phyloP scores from a whole-genome alignment of 805 yeast genomes.

The Schwanniomyces pseudopolymorphus region DNA sequence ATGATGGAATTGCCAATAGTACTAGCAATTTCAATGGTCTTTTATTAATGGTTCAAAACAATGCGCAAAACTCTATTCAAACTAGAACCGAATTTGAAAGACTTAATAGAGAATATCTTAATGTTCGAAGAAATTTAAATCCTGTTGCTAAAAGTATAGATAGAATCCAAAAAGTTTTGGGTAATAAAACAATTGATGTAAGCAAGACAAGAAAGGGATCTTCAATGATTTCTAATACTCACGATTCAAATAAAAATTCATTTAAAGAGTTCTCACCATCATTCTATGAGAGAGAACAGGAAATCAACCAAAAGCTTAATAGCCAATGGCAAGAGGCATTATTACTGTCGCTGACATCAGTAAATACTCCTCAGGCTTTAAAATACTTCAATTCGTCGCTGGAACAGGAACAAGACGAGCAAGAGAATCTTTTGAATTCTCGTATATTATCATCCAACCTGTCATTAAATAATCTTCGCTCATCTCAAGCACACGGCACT shows the following conservation, averaged over 20 bases:
- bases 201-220: conserved; percentile 16
- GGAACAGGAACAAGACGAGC: conserved; percentile 6
- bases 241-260: conserved; percentile 23
- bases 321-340: conserved; percentile 43
- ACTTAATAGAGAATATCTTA: conserved; percentile 69
- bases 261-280: conserved; percentile 34
- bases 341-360: conserved; percentile 15
- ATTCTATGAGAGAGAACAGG: conserved; percentile 31
- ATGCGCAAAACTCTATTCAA: conserved; percentile 50
- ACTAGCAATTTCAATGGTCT: conserved; percentile 27
- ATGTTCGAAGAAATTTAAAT: conserved; percentile 65
- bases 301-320: conserved; percentile 22
- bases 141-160: conserved; percentile 67
- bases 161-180: conserved; percentile 38
- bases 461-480: conserved; percentile 11
- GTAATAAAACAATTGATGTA: conserved; percentile 20
- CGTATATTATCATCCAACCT: conserved; percentile 19
- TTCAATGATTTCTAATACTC: conserved; percentile 4
- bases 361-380: conserved; percentile 4
- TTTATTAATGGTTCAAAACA: conserved; percentile 25
- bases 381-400: conserved; percentile 6
- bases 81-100: conserved; percentile 77
- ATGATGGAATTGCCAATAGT: conserved; percentile 6
- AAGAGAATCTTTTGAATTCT: conserved; percentile 19
- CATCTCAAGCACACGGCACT: conserved; percentile 30